Evolutionary conservation across 2,329 filamentous ascomycete species (phyloP), one percentile per base, ranked within the genome.

Genomic region (Sordariomycetes sp.): DNA sequence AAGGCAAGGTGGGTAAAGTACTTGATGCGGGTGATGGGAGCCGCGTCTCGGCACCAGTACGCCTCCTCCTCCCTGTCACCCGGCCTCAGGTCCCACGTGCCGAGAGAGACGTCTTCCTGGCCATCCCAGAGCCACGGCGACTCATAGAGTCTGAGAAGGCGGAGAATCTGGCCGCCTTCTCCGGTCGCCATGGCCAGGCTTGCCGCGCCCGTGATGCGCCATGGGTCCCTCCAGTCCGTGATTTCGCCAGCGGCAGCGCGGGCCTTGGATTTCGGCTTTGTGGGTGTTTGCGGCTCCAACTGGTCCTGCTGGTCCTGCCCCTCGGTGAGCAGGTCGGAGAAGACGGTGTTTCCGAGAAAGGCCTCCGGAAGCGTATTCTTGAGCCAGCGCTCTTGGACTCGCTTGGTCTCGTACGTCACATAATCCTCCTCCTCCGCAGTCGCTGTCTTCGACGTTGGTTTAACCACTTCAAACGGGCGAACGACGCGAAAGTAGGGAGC

Each of bases 111-210:
- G 45, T 72, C 72, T 39, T 70, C 69, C 39, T 77, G 68, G 2
- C 69, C 65, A 1, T 66, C 68, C 81, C 84, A 87, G n/a, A 74
- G 72, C 69, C 78, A 79, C 53, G 70, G 71, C 53, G 81, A 76
- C 24, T 74, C 66, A 3, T 73, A 70, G 3, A 85, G 66, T 7
- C 73, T 71, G 4, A 76, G 67, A 2, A 89, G 64, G 2, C 79
- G 78, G 10, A 89, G 68, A 1, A 79, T 68, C 61, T 84, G 78
- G 1, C 81, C 80, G 15, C 74, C 76, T 54, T 76, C 73, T n/a
- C 85, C 85, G 2, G 76, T 71, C 5, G 71, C 76, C 63, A 70
- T 76, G 60, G 72, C 79, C 60, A 76, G 72, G 62, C 71, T 66
- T 1, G 71, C 67, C 13, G 67, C 66, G 17, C 48, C 64, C 66